Percentiles rank a stretch among this genome's conserved stretches.
Evolutionary conservation across 768 basidiomycete species (phyloP).

Genomic region (Boletales sp.): DNA sequence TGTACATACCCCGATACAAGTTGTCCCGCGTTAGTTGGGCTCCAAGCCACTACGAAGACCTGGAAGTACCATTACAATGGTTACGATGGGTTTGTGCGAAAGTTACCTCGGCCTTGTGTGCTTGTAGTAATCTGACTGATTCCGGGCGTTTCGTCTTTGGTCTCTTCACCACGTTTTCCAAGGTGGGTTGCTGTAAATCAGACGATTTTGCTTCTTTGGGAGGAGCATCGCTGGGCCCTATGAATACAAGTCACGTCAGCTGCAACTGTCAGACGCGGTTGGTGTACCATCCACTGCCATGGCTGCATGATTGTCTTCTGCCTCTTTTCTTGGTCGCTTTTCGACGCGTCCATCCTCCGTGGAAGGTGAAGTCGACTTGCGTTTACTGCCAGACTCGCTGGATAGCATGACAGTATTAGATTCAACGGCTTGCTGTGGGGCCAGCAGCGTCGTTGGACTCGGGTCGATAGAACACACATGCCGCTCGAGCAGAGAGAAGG

Average conservation of each 20-base stretch:
- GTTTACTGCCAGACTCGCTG: slow-evolving; percentile 37
- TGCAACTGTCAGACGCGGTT: slow-evolving; percentile 27
- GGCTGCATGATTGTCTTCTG: slow-evolving; percentile 31
- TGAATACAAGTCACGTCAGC: background rate
- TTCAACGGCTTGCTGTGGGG: slow-evolving; percentile 19
- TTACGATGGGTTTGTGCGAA: slow-evolving; percentile 13
- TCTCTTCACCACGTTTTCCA: slow-evolving; percentile 29
- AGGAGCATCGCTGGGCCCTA: slow-evolving; percentile 11
- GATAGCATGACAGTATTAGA: slow-evolving; percentile 1
- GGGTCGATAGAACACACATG: slow-evolving; percentile 66
- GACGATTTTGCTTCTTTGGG: slow-evolving; percentile 20
- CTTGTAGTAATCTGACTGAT: slow-evolving; percentile 43
- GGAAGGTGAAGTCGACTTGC: slow-evolving; percentile 48
- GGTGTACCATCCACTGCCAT: slow-evolving; percentile 43
- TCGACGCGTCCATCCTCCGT: slow-evolving; percentile 50
- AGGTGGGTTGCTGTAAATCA: slow-evolving; percentile 17
- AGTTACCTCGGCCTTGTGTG: slow-evolving; percentile 61
- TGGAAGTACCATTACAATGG: slow-evolving; percentile 26
- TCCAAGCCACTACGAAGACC: slow-evolving; percentile 84
- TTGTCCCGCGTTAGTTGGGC: slow-evolving; percentile 55
- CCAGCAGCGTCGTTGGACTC: slow-evolving; percentile 14
- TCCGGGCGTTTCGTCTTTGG: slow-evolving; percentile 37
- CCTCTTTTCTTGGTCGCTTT: slow-evolving; percentile 57
- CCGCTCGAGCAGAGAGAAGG: slow-evolving; percentile 71
- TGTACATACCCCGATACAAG: slow-evolving; percentile 68